These are phyloP conservation scores for Myrmaecium sp. DNA, from an alignment of 2,329 filamentous ascomycete species.

Conservation along the genomic window DNA sequence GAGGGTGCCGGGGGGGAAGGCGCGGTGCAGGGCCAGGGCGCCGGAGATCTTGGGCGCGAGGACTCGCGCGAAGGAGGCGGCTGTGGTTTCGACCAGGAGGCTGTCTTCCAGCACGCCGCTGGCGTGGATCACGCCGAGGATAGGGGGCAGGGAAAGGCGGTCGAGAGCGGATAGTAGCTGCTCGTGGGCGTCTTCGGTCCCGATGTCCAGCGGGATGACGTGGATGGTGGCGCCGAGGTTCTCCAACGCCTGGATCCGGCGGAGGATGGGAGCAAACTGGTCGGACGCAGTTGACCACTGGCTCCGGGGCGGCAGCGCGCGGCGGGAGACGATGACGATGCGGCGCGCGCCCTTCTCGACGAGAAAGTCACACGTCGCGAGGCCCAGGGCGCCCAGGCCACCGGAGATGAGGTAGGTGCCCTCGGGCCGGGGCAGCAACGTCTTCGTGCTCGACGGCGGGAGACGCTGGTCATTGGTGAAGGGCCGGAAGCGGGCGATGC, in stretches of 20 bases:
- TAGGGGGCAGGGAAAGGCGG: constrained; percentile 18
- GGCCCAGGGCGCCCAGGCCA: constrained; percentile 24
- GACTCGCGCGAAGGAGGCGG: constrained; percentile 15
- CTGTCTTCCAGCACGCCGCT: constrained; percentile 22
- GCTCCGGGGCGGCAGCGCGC: constrained; percentile 17
- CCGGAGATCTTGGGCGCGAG: constrained; percentile 17
- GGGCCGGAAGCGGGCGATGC: constrained; percentile 15
- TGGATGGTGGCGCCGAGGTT: constrained; percentile 13
- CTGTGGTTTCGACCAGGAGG: constrained; percentile 17
- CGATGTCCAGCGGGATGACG: constrained; percentile 20
- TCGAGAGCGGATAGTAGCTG: constrained; percentile 13
- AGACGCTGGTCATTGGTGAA: constrained; percentile 8
- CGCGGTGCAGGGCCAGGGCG: constrained; percentile 9
- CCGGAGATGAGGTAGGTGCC: constrained; percentile 29
- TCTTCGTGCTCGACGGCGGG: constrained; percentile 3
- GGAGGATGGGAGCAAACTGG: constrained; percentile 5
- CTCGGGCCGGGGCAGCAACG: constrained; percentile 11
- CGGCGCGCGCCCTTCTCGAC: constrained; percentile 24
- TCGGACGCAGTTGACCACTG: constrained; percentile 11
- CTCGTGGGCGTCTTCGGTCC: constrained; percentile 7
- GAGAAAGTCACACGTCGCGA: constrained; percentile 21
- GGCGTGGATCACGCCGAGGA: constrained; percentile 26
- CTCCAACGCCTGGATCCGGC: constrained; percentile 9
- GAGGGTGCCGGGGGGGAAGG: constrained; percentile 14
- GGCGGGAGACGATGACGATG: constrained; percentile 24